Conservation (phyloP, 768 basidiomycete genomes). For the Ramaria rubella region DNA sequence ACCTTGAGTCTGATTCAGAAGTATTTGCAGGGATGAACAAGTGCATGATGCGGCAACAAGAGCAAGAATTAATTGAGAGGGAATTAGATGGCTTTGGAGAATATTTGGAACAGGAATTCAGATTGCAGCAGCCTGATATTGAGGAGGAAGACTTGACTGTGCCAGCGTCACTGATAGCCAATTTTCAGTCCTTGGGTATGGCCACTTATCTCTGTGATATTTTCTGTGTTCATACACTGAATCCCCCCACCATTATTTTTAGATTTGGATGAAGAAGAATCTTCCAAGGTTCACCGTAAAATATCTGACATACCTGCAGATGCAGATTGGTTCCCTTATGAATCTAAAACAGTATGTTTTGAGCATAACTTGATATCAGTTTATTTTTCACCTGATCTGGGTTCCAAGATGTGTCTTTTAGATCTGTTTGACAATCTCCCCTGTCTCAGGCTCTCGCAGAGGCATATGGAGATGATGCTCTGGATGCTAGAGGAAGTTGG, state of each 20-base stretch:
- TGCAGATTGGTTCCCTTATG: not conserved
- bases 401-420: not conserved
- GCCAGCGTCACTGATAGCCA: not conserved
- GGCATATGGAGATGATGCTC: not conserved
- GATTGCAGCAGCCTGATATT: not conserved
- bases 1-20: not conserved
- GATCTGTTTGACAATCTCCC: not conserved
- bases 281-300: not conserved
- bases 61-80: too few relatives aligned
- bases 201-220: not conserved
- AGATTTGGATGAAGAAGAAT: not conserved
- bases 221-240: not conserved
- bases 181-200: not conserved
- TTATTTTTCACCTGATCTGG: not conserved
- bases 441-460: not conserved
- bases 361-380: not conserved
- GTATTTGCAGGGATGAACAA: not conserved
- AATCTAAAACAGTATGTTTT: not conserved
- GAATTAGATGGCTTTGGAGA: not conserved
- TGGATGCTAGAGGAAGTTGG: slow-evolving; percentile 1
- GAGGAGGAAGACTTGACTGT: not conserved
- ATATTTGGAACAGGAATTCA: not conserved
- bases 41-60: not conserved
- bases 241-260: not conserved
- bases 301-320: not conserved